phyloP scores from a whole-genome alignment of 2,329 filamentous ascomycete species.

The Microdochium trichocladiopsis region DNA sequence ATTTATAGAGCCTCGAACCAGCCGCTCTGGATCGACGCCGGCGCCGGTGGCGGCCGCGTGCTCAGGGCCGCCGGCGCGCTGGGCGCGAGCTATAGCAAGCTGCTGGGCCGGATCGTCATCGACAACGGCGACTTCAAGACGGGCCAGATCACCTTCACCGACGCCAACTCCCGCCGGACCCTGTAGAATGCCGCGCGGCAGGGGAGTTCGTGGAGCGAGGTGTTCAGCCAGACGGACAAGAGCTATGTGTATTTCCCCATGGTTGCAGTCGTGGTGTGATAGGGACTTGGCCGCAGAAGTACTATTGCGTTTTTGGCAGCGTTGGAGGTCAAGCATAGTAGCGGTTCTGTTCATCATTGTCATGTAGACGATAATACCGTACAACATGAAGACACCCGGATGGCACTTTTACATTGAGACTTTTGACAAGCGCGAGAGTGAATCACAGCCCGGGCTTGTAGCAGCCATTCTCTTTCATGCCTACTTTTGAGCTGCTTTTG shows the following conservation, averaged over 20 bases:
- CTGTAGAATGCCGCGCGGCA: background rate
- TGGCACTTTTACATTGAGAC: too few relatives aligned
- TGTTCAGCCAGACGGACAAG: background rate
- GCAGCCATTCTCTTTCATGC: too few relatives aligned
- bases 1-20: background rate
- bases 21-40: background rate
- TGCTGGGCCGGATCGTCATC: background rate
- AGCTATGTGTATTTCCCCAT: background rate
- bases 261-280: background rate
- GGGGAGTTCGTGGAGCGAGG: background rate
- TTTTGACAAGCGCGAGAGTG: too few relatives aligned
- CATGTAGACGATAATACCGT: too few relatives aligned
- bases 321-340: too few relatives aligned
- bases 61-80: background rate
- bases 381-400: too few relatives aligned
- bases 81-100: background rate
- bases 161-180: background rate
- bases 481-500: too few relatives aligned
- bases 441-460: too few relatives aligned
- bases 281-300: too few relatives aligned
- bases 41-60: background rate
- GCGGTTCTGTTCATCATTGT: too few relatives aligned
- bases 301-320: too few relatives aligned
- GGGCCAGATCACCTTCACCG: background rate
- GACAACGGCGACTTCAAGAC: background rate